Base-by-base conservation (phyloP, 768 basidiomycete species). In the Cyclocybe aegerita region DNA sequence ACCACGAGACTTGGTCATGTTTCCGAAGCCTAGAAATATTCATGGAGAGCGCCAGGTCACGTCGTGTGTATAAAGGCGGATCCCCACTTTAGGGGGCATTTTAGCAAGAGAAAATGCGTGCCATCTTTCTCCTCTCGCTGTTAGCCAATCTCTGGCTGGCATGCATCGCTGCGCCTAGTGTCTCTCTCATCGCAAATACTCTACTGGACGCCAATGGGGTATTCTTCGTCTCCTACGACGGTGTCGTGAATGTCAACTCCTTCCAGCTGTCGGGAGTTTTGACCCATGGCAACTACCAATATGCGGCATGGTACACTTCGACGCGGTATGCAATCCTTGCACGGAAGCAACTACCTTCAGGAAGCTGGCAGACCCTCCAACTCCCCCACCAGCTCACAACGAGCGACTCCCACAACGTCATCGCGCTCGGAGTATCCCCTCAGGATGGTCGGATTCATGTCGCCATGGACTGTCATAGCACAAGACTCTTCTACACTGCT, bases 381-480 rank as follows among this genome's bases (percentile, higher is more conserved):
- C 63, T 78, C 4, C 73, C 72, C 0, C 73, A 76, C 53, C 68
- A 67, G 14, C 60, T 78, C 2, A 69, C 71, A 7, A 67, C 72
- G 4, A 65, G 50, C 45, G 74, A 78, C 49, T 76, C 74, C 1
- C 76, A 78, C 56, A 76, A 76, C 42, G 75, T 75, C 9, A 70
- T 76, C 41, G 65, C 69, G 0, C 58, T 78, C 1, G 75, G 76
- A 4, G 68, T 78, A 3, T 75, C 74, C 6, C 76, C 76, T 4
- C 61, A 63, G 6, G 76, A 78, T 54, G 75, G 73, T 7, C 71
- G 67, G 50, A 74, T 78, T 15, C 76, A 78, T 48, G 73, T 78
- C 8, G 75, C 75, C 0, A 53, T 78, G 64, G 76, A 78, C 52
- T 76, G 74, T 34, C 76, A 78, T 49, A 75, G 73, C 48, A 70